These are phyloP conservation scores for Babesia caballi DNA, from an alignment of 169 alveolate species.

Conservation along the genomic window DNA sequence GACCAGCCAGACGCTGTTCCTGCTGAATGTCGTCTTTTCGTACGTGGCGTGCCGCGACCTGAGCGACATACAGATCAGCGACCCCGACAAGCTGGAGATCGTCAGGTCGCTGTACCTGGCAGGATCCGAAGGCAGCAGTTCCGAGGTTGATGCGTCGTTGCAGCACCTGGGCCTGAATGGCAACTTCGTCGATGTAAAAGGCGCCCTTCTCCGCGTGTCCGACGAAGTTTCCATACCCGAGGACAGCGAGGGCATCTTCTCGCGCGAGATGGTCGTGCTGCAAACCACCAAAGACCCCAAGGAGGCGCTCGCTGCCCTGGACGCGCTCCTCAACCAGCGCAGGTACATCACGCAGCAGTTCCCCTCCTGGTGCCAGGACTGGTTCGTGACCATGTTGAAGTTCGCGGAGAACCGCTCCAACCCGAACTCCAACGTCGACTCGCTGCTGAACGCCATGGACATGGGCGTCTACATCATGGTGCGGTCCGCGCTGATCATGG, in stretches of 20 bases:
- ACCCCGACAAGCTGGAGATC: constrained; percentile 5
- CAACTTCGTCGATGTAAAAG: neutral
- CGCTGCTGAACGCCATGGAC: constrained; percentile 60
- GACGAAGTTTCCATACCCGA: neutral
- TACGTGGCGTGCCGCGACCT: constrained; percentile 45
- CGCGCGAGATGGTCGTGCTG: constrained; percentile 29
- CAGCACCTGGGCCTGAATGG: neutral
- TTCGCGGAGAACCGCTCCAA: constrained; percentile 15
- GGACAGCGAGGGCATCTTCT: neutral
- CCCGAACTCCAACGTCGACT: constrained; percentile 27
- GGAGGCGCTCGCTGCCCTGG: constrained; percentile 32
- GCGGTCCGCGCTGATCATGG: constrained; percentile 45
- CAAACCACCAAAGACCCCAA: constrained; percentile 7
- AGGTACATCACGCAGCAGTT: constrained; percentile 9
- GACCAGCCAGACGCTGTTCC: constrained; percentile 50
- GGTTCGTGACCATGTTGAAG: constrained; percentile 38
- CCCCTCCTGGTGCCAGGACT: constrained; percentile 48
- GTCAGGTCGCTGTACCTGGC: neutral
- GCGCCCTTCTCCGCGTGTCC: neutral
- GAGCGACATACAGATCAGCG: neutral
- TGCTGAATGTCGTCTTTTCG: constrained; percentile 50
- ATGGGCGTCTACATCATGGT: constrained; percentile 39
- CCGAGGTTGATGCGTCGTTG: neutral
- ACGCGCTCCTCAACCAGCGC: constrained; percentile 21
- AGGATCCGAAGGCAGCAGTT: neutral